Conservation (phyloP, 306 rosid genomes). For the Lathyrus oleraceus region DNA sequence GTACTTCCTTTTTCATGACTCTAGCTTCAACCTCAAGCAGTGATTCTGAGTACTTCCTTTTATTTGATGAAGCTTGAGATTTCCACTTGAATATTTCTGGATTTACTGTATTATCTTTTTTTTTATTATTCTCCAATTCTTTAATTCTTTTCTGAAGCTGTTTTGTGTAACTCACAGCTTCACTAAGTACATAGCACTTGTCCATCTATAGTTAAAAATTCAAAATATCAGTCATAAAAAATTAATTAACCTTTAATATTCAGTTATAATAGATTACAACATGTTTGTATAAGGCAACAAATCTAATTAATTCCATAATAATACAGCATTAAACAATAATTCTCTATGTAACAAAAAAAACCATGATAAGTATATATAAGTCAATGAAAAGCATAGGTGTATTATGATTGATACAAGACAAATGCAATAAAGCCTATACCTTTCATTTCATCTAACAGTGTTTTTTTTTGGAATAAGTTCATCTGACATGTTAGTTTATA, state of each 20-base stretch:
- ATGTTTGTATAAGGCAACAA: not conserved
- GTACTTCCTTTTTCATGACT: conserved; percentile 34
- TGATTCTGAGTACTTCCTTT: conserved; percentile 17
- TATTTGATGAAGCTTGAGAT: conserved; percentile 3
- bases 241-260: not conserved
- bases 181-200: conserved; percentile 34
- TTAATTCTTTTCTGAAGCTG: conserved; percentile 30
- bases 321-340: not conserved
- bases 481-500: not conserved
- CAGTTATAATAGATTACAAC: not conserved
- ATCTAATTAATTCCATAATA: not conserved
- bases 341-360: not conserved
- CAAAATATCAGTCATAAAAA: not conserved
- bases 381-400: not conserved
- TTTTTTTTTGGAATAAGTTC: not conserved
- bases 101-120: not conserved
- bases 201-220: conserved; percentile 30
- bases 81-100: conserved; percentile 22
- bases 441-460: not conserved
- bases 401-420: not conserved
- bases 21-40: conserved; percentile 34
- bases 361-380: not conserved
- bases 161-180: conserved; percentile 34
- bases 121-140: conserved; percentile 35
- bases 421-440: not conserved